phyloP scores from a whole-genome alignment of 768 basidiomycete species.

The Leucocoprinus sp. region DNA sequence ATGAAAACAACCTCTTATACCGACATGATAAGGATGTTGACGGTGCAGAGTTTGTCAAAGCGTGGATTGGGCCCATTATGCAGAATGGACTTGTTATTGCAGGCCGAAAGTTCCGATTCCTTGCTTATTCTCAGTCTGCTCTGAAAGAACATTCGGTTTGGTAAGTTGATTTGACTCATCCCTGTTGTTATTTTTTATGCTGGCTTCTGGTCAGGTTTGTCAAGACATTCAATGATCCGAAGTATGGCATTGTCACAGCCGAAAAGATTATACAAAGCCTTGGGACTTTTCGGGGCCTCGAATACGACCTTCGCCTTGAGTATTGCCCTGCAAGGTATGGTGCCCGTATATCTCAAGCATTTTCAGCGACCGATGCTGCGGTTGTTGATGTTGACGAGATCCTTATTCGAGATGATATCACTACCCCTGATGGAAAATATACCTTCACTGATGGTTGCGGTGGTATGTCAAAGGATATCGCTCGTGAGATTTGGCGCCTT shows the following conservation, averaged over 20 bases:
- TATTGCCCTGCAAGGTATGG: conserved; percentile 60
- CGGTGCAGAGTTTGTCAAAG: conserved; percentile 36
- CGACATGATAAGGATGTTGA: conserved; percentile 52
- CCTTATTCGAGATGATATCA: conserved; percentile 26
- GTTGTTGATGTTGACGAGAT: conserved; percentile 37
- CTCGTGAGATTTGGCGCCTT: conserved; percentile 36
- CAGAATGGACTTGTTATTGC: conserved; percentile 42
- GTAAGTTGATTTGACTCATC: conserved; percentile 21
- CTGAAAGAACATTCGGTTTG: conserved; percentile 56
- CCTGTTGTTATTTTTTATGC: background rate
- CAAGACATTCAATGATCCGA: conserved; percentile 35
- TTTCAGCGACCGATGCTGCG: conserved; percentile 61
- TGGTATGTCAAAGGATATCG: conserved; percentile 46
- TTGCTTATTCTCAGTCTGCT: conserved; percentile 68
- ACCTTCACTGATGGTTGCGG: conserved; percentile 68
- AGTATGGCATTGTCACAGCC: conserved; percentile 28
- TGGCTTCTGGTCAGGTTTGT: conserved; percentile 45
- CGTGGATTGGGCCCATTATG: conserved; percentile 37
- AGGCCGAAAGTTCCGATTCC: conserved; percentile 46
- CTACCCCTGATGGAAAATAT: conserved; percentile 23
- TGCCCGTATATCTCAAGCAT: conserved; percentile 63
- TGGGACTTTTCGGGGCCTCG: conserved; percentile 41
- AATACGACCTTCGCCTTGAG: conserved; percentile 36
- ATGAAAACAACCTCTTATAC: conserved; percentile 46
- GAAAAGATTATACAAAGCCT: conserved; percentile 42